phyloP scores from a whole-genome alignment of 805 yeast genomes.

The Candida glaebosa region DNA sequence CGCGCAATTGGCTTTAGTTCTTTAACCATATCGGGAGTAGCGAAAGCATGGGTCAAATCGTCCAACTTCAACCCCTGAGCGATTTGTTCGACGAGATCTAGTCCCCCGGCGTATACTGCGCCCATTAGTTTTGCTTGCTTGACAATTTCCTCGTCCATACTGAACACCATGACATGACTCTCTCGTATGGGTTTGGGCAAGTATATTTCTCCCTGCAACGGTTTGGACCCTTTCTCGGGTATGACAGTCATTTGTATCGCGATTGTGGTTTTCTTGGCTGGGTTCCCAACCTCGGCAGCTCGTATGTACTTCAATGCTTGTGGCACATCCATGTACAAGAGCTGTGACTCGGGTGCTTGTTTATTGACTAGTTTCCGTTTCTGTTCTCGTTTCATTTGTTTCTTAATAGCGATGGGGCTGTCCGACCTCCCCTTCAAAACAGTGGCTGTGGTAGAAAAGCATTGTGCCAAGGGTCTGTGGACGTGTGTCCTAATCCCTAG shows the following conservation, averaged over 20 bases:
- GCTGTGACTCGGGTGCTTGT: slow-evolving; percentile 45
- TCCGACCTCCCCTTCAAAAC: slow-evolving; percentile 7
- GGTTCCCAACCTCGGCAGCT: slow-evolving; percentile 88
- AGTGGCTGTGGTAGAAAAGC: slow-evolving; percentile 1
- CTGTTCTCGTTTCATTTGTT: slow-evolving; percentile 21
- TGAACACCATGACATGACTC: slow-evolving; percentile 65
- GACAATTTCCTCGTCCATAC: slow-evolving; percentile 51
- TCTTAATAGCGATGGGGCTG: slow-evolving; percentile 17
- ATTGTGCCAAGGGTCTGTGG: neutral
- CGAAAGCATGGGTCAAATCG: slow-evolving; percentile 68
- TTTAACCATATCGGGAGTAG: slow-evolving; percentile 77
- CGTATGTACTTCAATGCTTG: slow-evolving; percentile 74
- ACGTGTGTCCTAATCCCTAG: neutral
- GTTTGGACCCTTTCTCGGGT: slow-evolving; percentile 74
- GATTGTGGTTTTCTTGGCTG: slow-evolving; percentile 66
- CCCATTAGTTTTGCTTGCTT: slow-evolving; percentile 56
- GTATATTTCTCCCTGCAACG: slow-evolving; percentile 65
- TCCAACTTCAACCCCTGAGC: slow-evolving; percentile 47
- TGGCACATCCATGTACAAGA: slow-evolving; percentile 68
- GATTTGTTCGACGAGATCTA: slow-evolving; percentile 63
- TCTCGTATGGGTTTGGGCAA: slow-evolving; percentile 72
- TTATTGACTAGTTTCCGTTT: slow-evolving; percentile 22
- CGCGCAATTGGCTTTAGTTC: slow-evolving; percentile 69
- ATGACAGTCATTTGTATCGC: slow-evolving; percentile 57
- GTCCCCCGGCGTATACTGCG: slow-evolving; percentile 68